These are phyloP conservation scores for Rhytidhysteron rufulum DNA, from an alignment of 2,329 filamentous ascomycete species.

Conservation along the genomic window DNA sequence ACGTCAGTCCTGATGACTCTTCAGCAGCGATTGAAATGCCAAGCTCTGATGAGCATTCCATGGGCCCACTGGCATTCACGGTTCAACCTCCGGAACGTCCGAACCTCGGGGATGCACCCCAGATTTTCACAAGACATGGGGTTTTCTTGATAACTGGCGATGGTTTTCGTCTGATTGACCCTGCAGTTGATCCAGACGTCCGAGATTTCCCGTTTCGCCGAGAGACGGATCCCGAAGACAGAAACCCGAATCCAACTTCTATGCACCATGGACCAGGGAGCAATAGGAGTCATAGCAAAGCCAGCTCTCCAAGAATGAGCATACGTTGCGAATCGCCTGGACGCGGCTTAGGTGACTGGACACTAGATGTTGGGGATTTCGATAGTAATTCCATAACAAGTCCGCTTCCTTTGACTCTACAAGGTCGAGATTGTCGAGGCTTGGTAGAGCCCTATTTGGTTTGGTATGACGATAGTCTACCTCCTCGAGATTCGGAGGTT, in stretches of 20 bases:
- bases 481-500: neutral
- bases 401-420: constrained; percentile 27
- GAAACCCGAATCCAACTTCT: constrained; percentile 8
- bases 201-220: neutral
- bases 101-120: too few relatives aligned
- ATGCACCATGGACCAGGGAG: constrained; percentile 9
- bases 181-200: neutral
- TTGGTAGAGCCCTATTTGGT: constrained; percentile 18
- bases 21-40: constrained; percentile 2
- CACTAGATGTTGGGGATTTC: too few relatives aligned
- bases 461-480: constrained; percentile 9
- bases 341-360: constrained; percentile 15
- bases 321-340: constrained; percentile 17
- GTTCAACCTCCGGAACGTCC: too few relatives aligned
- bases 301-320: constrained; percentile 8
- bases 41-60: too few relatives aligned
- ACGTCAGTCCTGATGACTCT: constrained; percentile 7
- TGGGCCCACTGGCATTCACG: too few relatives aligned
- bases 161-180: neutral
- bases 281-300: constrained; percentile 12
- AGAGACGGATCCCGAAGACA: constrained; percentile 1
- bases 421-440: constrained; percentile 26
- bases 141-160: constrained; percentile 1
- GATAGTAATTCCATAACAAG: constrained; percentile 19
- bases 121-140: neutral